These are phyloP conservation scores for Suhomyces emberorum DNA, from an alignment of 805 yeast genomes.

Conservation along the genomic window DNA sequence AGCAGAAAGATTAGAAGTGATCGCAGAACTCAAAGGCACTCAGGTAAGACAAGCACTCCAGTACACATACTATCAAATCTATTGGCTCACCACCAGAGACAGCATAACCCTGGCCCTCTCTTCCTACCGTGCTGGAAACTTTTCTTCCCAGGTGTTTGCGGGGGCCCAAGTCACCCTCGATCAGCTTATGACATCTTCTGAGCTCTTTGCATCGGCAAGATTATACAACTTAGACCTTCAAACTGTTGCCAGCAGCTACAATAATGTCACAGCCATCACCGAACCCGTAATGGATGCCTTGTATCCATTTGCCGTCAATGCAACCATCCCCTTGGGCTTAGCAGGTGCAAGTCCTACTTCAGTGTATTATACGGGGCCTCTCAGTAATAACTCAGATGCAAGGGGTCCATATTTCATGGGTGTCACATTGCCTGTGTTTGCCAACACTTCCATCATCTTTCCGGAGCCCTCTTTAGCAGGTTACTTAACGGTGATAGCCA, in stretches of 20 bases:
- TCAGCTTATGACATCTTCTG: conserved; percentile 63
- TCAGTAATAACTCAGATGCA: conserved; percentile 31
- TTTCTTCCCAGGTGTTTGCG: conserved; percentile 40
- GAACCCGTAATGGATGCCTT: conserved; percentile 32
- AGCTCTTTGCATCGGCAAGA: conserved; percentile 58
- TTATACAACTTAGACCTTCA: conserved; percentile 60
- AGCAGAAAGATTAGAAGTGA: conserved; percentile 68
- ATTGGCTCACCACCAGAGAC: conserved; percentile 60
- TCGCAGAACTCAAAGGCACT: conserved; percentile 76
- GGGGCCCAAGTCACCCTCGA: conserved; percentile 47
- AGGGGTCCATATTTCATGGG: conserved; percentile 56
- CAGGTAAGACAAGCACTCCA: conserved; percentile 70
- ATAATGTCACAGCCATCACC: conserved; percentile 25
- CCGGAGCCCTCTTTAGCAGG: conserved; percentile 63
- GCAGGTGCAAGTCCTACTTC: not conserved
- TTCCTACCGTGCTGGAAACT: conserved; percentile 70
- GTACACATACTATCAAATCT: conserved; percentile 63
- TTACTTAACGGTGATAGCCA: conserved; percentile 56
- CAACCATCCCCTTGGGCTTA: conserved; percentile 43
- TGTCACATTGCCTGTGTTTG: conserved; percentile 70
- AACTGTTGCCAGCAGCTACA: conserved; percentile 40
- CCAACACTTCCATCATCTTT: conserved; percentile 67
- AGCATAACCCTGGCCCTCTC: conserved; percentile 58
- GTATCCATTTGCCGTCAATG: conserved; percentile 50
- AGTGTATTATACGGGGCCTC: conserved; percentile 65